Percentiles rank a stretch among this genome's conserved stretches.
Conservation (phyloP, 2,329 filamentous ascomycete genomes). For the Botryosphaeria dothidea region DNA sequence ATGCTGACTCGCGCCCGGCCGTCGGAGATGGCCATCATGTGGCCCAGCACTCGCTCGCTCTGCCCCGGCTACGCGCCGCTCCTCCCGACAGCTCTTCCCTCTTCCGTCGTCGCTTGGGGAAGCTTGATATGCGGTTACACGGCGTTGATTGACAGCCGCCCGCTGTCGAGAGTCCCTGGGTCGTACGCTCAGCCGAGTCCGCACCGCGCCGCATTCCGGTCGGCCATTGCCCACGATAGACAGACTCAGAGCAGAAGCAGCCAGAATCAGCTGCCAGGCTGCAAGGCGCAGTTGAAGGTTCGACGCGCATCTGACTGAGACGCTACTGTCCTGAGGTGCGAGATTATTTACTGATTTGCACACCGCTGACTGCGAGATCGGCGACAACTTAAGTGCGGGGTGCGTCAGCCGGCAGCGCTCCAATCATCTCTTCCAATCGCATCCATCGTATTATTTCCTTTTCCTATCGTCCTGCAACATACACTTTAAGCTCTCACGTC, state of each 20-base stretch:
- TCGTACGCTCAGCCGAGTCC: no score
- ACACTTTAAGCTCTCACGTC: not conserved
- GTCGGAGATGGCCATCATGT: slow-evolving; percentile 12
- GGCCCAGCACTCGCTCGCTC: not conserved
- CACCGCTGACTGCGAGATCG: not conserved
- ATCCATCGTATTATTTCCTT: not conserved
- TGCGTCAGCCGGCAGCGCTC: not conserved
- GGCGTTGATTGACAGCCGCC: no score
- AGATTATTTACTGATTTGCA: not conserved
- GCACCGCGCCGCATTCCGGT: not conserved
- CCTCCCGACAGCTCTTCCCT: not conserved
- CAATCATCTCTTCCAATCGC: not conserved
- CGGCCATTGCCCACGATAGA: not conserved
- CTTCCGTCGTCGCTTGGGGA: not conserved
- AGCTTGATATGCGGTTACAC: not conserved
- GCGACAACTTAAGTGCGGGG: not conserved
- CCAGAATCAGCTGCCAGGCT: not conserved
- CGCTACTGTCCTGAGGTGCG: not conserved
- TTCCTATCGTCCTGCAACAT: not conserved
- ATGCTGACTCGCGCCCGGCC: not conserved
- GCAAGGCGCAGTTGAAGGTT: not conserved
- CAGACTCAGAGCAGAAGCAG: not conserved
- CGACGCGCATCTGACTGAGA: not conserved
- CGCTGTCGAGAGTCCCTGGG: no score
- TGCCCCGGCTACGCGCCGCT: slow-evolving; percentile 7